These are phyloP conservation scores for Penicillium sp. DNA, from an alignment of 2,329 filamentous ascomycete genomes.

Conservation along the genomic window DNA sequence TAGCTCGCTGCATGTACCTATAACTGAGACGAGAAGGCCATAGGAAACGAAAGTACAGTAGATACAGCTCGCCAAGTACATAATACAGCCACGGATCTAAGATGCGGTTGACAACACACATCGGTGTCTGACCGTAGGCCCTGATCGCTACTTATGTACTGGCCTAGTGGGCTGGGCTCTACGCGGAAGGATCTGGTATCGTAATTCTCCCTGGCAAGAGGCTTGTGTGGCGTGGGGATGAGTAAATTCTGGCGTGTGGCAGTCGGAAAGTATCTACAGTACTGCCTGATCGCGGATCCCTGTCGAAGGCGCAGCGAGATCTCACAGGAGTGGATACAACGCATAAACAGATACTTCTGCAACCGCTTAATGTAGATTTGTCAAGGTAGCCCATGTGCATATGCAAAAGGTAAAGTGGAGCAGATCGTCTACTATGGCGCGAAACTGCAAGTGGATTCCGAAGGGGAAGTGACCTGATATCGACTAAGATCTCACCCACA, in stretches of 20 bases:
- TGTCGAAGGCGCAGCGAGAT: conserved; percentile 5
- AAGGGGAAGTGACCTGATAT: neutral
- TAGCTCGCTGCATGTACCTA: conserved; percentile 3
- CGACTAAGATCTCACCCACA: neutral
- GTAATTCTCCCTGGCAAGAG: neutral
- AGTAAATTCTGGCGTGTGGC: conserved; percentile 16
- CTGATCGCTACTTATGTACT: conserved; percentile 11
- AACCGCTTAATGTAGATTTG: neutral
- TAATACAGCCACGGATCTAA: neutral
- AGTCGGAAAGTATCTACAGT: conserved; percentile 9
- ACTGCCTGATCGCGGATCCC: conserved; percentile 5
- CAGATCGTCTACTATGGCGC: neutral
- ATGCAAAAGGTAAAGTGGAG: neutral
- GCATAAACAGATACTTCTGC: conserved; percentile 25
- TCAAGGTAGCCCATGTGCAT: conserved; percentile 1
- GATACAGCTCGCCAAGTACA: neutral
- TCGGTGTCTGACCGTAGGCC: conserved; percentile 16
- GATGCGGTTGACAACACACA: neutral
- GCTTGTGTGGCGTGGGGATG: conserved; percentile 3
- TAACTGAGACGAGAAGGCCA: neutral
- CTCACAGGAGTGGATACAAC: conserved; percentile 13
- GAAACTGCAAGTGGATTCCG: neutral
- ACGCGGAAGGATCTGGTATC: neutral
- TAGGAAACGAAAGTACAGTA: neutral
- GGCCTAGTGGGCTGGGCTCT: conserved; percentile 1